A percentile compares a stretch with the other conserved stretches of the same genome.
Conservation (phyloP, 1,284 basidiomycete species). For the Malassezia nana region DNA sequence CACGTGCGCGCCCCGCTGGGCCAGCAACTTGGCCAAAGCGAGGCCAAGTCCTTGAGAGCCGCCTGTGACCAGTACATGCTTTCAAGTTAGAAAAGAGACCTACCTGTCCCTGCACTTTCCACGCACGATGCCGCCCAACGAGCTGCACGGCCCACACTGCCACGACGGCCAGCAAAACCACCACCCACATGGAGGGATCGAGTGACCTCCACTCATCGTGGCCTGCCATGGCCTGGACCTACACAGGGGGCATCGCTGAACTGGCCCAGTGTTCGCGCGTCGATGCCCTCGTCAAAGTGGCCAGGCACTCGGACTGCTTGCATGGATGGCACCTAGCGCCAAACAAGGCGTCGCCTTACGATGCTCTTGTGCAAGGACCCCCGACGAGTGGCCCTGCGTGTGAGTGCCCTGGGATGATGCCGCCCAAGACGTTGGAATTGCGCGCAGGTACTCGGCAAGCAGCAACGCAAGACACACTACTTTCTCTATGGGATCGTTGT, state of each 20-base stretch:
- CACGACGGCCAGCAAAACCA: not conserved
- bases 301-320: conserved; percentile 13
- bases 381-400: not conserved
- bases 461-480: not conserved
- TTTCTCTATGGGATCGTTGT: conserved; percentile 12
- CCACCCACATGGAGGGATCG: not conserved
- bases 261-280: not conserved
- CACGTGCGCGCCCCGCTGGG: conserved; percentile 65
- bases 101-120: conserved; percentile 6
- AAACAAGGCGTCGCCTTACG: conserved; percentile 3
- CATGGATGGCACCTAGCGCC: conserved; percentile 9
- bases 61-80: conserved; percentile 59
- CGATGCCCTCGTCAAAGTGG: conserved; percentile 14
- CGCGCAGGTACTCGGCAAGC: not conserved
- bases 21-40: conserved; percentile 60
- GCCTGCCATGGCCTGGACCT: conserved; percentile 2
- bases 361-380: not conserved
- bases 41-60: conserved; percentile 71
- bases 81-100: not conserved
- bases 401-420: conserved; percentile 4
- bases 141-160: not conserved
- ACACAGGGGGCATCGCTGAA: not conserved
- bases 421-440: not conserved
- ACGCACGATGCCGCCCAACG: not conserved
- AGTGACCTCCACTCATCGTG: not conserved